Evolutionary conservation across 148 eudicot species (phyloP).

Genomic region (Amaranthus palmeri): DNA sequence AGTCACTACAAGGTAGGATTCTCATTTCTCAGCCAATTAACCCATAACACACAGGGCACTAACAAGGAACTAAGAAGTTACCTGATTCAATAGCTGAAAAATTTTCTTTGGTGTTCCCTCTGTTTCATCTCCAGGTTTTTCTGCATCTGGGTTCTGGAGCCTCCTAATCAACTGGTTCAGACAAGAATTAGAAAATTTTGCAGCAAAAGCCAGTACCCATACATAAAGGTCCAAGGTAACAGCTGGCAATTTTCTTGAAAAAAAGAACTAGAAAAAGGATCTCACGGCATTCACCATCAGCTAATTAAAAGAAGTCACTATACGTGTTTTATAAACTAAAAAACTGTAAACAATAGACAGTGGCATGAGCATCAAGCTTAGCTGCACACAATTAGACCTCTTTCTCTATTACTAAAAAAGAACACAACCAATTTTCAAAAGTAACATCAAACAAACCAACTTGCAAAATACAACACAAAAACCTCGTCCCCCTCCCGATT

Average conservation of each 20-base stretch:
- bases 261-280: neutral
- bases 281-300: neutral
- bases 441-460: neutral
- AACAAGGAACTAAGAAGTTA: conserved; percentile 18
- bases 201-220: neutral
- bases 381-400: too few species aligned
- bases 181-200: neutral
- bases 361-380: too few species aligned
- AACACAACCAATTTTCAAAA: neutral
- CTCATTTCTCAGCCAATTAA: neutral
- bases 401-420: neutral
- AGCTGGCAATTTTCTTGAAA: too few species aligned
- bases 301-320: neutral
- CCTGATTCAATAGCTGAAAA: conserved; percentile 87
- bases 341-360: too few species aligned
- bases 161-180: conserved; percentile 67
- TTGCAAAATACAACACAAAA: neutral
- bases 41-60: neutral
- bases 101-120: conserved; percentile 64
- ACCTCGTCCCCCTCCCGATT: too few species aligned
- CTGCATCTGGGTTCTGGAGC: conserved; percentile 55
- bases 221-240: neutral
- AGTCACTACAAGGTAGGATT: too few species aligned
- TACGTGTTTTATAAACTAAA: too few species aligned
- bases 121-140: conserved; percentile 50